These are phyloP conservation scores for Calonectria hawksworthii DNA, from an alignment of 2,329 filamentous ascomycete species.

Conservation along the genomic window DNA sequence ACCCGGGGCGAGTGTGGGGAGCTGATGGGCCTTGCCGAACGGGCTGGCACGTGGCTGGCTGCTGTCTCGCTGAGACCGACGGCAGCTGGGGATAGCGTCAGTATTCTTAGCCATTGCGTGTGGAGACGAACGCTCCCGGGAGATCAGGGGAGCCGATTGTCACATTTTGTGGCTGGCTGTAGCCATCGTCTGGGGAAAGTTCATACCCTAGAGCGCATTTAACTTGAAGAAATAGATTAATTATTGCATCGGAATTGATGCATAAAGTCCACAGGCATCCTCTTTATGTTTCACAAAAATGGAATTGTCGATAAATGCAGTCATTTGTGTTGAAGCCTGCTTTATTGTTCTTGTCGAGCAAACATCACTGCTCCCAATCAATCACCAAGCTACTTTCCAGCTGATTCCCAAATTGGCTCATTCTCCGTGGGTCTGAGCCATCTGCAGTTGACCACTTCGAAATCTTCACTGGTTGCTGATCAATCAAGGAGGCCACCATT, in stretches of 20 bases:
- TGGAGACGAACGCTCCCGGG: background rate
- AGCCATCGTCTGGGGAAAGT: background rate
- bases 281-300: background rate
- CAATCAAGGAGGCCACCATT: slow-evolving; percentile 4
- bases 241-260: background rate
- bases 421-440: background rate
- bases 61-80: slow-evolving; percentile 1
- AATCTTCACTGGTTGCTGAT: background rate
- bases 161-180: background rate
- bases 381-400: background rate
- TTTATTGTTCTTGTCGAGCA: background rate
- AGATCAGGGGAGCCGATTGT: background rate
- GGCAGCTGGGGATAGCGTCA: background rate
- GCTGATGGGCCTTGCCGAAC: background rate
- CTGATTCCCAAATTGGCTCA: background rate
- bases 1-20: background rate
- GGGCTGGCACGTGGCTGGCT: slow-evolving; percentile 4
- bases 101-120: background rate
- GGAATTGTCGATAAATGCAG: background rate
- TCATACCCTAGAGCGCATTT: background rate
- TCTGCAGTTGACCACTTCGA: too few relatives aligned
- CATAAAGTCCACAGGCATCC: too few relatives aligned
- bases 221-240: background rate
- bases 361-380: background rate
- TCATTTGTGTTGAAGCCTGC: background rate